Base-by-base conservation (phyloP, 208 protist species). In the Balamuthia mandrillaris region DNA sequence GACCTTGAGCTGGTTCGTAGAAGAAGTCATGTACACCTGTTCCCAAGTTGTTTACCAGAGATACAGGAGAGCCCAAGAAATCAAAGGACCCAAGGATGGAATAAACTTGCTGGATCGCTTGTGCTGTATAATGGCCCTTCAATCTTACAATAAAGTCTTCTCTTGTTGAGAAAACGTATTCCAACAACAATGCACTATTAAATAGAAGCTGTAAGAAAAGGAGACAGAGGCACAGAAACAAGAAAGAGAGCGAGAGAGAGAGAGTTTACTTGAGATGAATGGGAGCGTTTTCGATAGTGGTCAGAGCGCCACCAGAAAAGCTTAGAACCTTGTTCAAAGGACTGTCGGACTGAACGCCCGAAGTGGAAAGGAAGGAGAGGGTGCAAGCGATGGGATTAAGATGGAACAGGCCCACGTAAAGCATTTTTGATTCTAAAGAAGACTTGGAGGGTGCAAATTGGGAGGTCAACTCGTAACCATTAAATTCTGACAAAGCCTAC, bases 1-100 rank as follows among this genome's bases (percentile, higher is more conserved):
- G 51, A 5, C 78, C 78, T 58, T 84, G 52, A n/a, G 81, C 79
- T 1, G 88, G 88, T 66, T 90, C 88, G 85, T 90, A 90, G 85
- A 90, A 87, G 84, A 90, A 88, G 47, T 88, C 84, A 35, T 90
- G 66, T 27, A 90, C 84, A 35, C 88, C 88, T 9, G 84, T 85
- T 63, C 88, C 84, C 49, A 90, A 65, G 24, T 87, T 88, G 85
- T 65, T 65, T 24, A 90, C 75, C 0, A 90, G 79, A 16, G 85
- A 87, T 31, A 90, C 51, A 2, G 88, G 88, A 41, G 88, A 88
- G 47, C 88, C 88, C 47, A 90, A 44, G 39, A 86, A 84, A 21
- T 88, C 88, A 51, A 90, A 75, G 12, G 83, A 88, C 33, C 88
- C 88, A 24, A 90, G 44, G 27, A 90, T 70, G 6, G 41, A 52